Evolutionary conservation across 2,329 filamentous ascomycete genomes (phyloP), one percentile per base, ranked within the genome.

Genomic region (Aspergillus transmontanensis): DNA sequence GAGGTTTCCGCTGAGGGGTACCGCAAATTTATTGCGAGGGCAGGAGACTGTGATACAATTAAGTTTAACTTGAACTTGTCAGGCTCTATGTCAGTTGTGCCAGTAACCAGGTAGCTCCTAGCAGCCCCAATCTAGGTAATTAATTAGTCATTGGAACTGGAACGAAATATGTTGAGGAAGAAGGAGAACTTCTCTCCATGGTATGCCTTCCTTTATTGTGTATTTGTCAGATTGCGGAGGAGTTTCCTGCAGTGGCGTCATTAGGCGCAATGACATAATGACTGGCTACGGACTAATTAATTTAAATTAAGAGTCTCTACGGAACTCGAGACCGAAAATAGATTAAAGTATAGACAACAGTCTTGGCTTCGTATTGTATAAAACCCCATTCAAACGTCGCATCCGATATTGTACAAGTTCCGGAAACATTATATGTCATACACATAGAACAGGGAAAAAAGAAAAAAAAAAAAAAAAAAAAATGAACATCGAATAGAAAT

Each of bases 381-480:
- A 43, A 16, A 59, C 19, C 6, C 46, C 14, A 30, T 64, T 48
- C 57, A 58, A 58, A 41, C 39, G 54, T 58, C 62, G 65, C 65
- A 46, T 63, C 69, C 7, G 39, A 41, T 73, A 74, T 69, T 73
- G 69, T 75, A 74, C 72, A 75, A 57, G 58, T 60, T 39, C 59
- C 59, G 62, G 68, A 55, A 66, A 69, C 19, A 55, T 53, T 68
- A 68, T 72, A 71, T 73, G 65, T 64, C 63, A 68, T 57, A 61
- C 58, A 66, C 46, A 68, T 26, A 32, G 28, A 54, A 36, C 6
- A 23, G 32, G 28, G 23, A 11, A 16, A 54, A 21, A 21, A n/a
- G n/a, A 53, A 53, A 53, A 21, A 53, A 53, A 21, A 53, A 53
- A 21, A 53, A 53, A 21, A 21, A 32, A 53, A 34, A 67, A 57